Evolutionary conservation across 2,329 filamentous ascomycete species (phyloP), one percentile per base, ranked within the genome.

Genomic region (Elsinoe necatrix): DNA sequence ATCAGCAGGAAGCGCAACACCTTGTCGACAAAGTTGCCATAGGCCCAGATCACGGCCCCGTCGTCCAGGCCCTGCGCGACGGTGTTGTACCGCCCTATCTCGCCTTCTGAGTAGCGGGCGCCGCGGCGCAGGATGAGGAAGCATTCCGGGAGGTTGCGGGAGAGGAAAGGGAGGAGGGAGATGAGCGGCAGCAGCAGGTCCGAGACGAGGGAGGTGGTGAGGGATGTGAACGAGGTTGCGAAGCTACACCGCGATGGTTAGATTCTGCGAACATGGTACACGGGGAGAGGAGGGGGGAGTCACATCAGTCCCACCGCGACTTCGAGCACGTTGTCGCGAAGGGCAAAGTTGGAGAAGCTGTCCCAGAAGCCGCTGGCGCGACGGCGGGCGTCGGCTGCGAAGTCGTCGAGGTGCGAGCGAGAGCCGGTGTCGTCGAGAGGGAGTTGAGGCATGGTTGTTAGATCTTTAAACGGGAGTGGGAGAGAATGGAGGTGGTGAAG

Each of bases 301-400:
- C 66, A 87, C 84, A 89, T 89, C 61, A 89, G 73, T 62, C 85
- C 86, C 63, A 89, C 83, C 14, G 86, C 86, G 58, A 89, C 85
- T 68, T 89, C 83, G 23, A 89, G 76, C 48, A 89, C 85, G 63
- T 89, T 88, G 58, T 86, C 85, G 61, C 85, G 81, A 55, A 87
- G 79, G 0, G 84, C 85, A 69, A 89, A 89, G 67, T 87, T 84
- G 62, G 83, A 68, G 67, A 89, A 89, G 37, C 82, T 83, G 31
- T 80, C 73, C 74, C 80, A 83, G 57, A 80, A 71, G 58, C 75
- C 74, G 60, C 74, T 72, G 21, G 79, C 77, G 55, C 59, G 60
- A 7, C 72, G 72, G 55, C 73, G 69, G 9, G 66, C 66, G 20
- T 69, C 67, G 29, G 54, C 54, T 23, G 54, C 54, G 21, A 56